Base-by-base conservation (phyloP, 495 filamentous ascomycete genomes). In the Penicillium mononematosum region DNA sequence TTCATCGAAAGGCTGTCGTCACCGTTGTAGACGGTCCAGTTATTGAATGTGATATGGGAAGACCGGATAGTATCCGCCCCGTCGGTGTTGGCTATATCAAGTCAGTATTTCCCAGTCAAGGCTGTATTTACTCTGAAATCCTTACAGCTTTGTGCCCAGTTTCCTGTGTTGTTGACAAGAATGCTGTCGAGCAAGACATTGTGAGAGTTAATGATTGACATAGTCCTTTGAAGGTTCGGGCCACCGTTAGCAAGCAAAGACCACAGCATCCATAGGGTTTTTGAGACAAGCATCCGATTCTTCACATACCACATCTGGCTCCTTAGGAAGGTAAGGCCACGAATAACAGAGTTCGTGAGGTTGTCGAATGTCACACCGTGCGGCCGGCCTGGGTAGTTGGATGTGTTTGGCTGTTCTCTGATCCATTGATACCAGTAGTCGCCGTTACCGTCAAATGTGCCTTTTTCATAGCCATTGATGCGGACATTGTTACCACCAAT, bases 371-470 rank as follows among this genome's bases (percentile, higher is more conserved):
- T 75, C 48, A 80, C 64, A 3, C 61, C 64, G 51, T 75, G 69
- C 11, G 77, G 75, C 42, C 77, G 64, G 9, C 76, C 65, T 16
- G 75, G 78, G 42, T 77, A 76, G 44, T 79, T 78, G 20, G 66
- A 71, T 34, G 67, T 66, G 17, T 65, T 63, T n/a, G 49, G 31
- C 34, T 64, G 60, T 39, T 66, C 17, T 50, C 43, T 36, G 10
- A 66, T 66, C 63, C 63, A 61, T 45, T 62, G 44, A 52, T 79
- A 78, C 75, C 78, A 81, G 16, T 61, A 58, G 29, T 78, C 68
- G 2, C 68, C 78, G 50, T 78, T 79, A 5, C 78, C 78, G 53
- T 79, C 58, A 3, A 80, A 60, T 2, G 70, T 75, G 0, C 78
- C 78, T 0, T 57, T 47, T 0, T 75, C 76, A 51, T 72, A 56